Evolutionary conservation across 2,329 filamentous ascomycete genomes (phyloP), one percentile per base, ranked within the genome.

Genomic region (Coniella lustricola): DNA sequence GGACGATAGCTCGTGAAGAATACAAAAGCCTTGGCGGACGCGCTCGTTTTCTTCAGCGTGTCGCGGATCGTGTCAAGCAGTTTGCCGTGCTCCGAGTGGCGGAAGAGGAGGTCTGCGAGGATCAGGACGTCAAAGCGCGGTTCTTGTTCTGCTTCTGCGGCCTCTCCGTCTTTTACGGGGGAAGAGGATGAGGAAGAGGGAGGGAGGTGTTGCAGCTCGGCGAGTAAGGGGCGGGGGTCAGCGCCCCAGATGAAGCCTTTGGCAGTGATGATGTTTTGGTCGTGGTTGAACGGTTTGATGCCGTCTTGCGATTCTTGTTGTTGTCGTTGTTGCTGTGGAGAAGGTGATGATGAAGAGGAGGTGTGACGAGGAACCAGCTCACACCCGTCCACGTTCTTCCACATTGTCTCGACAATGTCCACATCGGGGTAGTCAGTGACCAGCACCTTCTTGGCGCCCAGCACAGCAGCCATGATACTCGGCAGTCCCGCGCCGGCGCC

Each of bases 1-100:
- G 91, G 90, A 54, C 93, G 76, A 67, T 97, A 95, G 17, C 88
- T 90, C 0, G 90, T 95, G 70, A 96, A 97, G 65, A 96, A 94
- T 7, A 96, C 90, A 58, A 90, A 78, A 2, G 90, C 89, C 46
- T 75, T 75, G 42, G 84, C 79, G 2, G 70, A n/a, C n/a, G n/a
- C 70, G 3, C 64, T 58, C 3, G 69, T 65, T 53, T 69, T 73
- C 57, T 75, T 77, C 59, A 96, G 66, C 14, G 85, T 87, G 60
- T 76, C 63, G 59, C 77, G 71, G 52, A 96, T 78, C 3, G 85
- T 89, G 55, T 77, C 75, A 55, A 94, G 73, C 52, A 96, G 73
- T 59, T 87, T 89, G 2, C 68, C 72, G 61, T 96, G 91, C 69
- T 95, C 90, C 4, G 83, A 85, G 64, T 96, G 90, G 52, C 93